Evolutionary conservation across 345 rosid species (phyloP).

Genomic region (Aquilaria sinensis): DNA sequence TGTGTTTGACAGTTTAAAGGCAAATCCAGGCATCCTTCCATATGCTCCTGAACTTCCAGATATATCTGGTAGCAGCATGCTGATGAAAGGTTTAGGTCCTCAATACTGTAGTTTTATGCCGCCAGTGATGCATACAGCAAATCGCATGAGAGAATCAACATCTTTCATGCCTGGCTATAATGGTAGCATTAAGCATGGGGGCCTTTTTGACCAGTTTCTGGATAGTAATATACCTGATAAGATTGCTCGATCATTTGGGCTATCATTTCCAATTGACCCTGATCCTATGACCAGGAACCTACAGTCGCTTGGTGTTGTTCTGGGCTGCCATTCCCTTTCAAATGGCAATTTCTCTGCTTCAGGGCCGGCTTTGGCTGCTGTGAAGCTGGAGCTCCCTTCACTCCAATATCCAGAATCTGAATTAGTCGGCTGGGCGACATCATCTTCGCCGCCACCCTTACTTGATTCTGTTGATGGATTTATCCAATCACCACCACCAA

Average conservation of each 20-base stretch:
- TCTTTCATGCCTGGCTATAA: constrained; percentile 34
- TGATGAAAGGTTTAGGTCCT: constrained; percentile 56
- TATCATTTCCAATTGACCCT: constrained; percentile 45
- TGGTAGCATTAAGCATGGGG: constrained; percentile 41
- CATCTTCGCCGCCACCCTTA: constrained; percentile 54
- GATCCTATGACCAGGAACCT: constrained; percentile 40
- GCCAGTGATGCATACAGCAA: constrained; percentile 42
- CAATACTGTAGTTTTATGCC: constrained; percentile 50
- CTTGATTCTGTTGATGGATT: constrained; percentile 70
- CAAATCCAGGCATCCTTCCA: constrained; percentile 41
- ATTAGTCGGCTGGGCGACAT: constrained; percentile 67
- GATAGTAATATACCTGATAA: constrained; percentile 28
- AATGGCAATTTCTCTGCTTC: constrained; percentile 90
- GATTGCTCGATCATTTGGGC: constrained; percentile 38
- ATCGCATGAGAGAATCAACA: constrained; percentile 57
- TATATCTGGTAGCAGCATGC: constrained; percentile 45
- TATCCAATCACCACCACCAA: constrained; percentile 76
- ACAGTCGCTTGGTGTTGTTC: constrained; percentile 46
- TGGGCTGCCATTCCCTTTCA: constrained; percentile 72
- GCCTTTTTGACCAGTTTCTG: constrained; percentile 44
- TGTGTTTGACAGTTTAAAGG: constrained; percentile 58
- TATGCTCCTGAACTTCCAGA: constrained; percentile 61
- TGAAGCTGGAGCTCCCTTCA: constrained; percentile 99
- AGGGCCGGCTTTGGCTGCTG: constrained; percentile 59
- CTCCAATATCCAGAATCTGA: constrained; percentile 93